Evolutionary conservation across 257 asterid genomes (phyloP).

Genomic region (Leonotis leonurus): DNA sequence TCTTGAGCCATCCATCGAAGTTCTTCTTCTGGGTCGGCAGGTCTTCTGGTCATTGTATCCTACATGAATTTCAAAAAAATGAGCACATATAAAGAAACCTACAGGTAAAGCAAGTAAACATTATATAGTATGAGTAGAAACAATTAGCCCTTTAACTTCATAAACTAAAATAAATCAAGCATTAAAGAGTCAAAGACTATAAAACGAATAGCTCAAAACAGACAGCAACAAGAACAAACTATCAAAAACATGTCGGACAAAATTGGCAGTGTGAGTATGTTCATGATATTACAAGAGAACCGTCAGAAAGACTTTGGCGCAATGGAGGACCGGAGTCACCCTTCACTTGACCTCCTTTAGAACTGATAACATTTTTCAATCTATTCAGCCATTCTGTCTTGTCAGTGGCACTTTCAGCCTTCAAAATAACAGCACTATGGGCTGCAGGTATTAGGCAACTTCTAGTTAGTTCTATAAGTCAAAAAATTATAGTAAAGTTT

Average conservation of each 20-base stretch:
- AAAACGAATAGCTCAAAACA: background rate
- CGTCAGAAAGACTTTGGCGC: constrained; percentile 84
- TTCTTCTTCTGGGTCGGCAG: constrained; percentile 93
- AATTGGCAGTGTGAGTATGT: constrained; percentile 8
- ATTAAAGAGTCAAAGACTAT: background rate
- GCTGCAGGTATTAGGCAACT: constrained; percentile 40
- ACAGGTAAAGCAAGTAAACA: background rate
- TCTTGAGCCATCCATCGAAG: constrained; percentile 98
- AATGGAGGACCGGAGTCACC: constrained; percentile 56
- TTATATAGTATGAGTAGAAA: background rate
- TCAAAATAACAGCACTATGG: constrained; percentile 74
- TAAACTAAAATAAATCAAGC: background rate
- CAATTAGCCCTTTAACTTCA: background rate
- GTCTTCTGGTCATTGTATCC: constrained; percentile 88
- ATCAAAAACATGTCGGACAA: background rate
- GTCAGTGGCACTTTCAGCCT: constrained; percentile 73
- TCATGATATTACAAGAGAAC: constrained; percentile 69
- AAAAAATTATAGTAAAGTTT: background rate
- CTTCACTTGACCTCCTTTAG: constrained; percentile 88
- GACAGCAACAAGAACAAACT: background rate
- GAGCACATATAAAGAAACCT: background rate
- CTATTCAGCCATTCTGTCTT: constrained; percentile 70
- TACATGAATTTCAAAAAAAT: constrained; percentile 15
- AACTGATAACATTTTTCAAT: constrained; percentile 59
- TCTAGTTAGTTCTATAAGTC: background rate